Conservation (phyloP, 2,329 filamentous ascomycete genomes). For the Macroventuria anomochaeta region DNA sequence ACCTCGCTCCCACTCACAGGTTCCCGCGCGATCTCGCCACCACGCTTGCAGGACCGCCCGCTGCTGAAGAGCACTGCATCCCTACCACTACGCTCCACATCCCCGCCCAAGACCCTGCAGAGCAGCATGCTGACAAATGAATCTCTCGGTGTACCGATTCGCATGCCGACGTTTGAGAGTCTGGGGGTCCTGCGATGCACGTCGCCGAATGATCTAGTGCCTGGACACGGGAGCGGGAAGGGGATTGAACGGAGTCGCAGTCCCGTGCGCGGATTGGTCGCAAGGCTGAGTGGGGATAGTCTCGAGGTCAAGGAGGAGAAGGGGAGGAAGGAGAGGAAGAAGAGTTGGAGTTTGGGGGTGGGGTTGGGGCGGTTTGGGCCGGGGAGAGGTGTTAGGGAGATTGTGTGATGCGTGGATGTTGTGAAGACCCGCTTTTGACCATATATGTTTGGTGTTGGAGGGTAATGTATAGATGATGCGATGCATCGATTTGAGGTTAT, state of each 20-base stretch:
- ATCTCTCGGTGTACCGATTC: not conserved
- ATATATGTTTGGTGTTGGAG: not conserved
- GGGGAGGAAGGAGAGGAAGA: constrained; percentile 30
- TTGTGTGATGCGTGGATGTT: constrained; percentile 17
- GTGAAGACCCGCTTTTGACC: not conserved
- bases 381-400: constrained; percentile 38
- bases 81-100: constrained; percentile 1
- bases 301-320: constrained; percentile 14
- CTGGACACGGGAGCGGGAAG: not conserved
- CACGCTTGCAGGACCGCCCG: constrained; percentile 10
- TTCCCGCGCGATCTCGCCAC: constrained; percentile 12
- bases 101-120: not conserved
- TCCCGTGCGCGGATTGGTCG: constrained; percentile 14
- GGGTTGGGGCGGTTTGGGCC: constrained; percentile 25
- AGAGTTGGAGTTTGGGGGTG: constrained; percentile 40
- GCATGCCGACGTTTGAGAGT: constrained; percentile 14
- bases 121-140: not conserved
- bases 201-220: no score
- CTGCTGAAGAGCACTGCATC: not conserved
- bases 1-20: constrained; percentile 35
- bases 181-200: constrained; percentile 9
- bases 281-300: constrained; percentile 24
- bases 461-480: not conserved
- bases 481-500: not conserved
- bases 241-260: constrained; percentile 3